phyloP scores from a whole-genome alignment of 106 monocot species.

The Agapanthus africanus region DNA sequence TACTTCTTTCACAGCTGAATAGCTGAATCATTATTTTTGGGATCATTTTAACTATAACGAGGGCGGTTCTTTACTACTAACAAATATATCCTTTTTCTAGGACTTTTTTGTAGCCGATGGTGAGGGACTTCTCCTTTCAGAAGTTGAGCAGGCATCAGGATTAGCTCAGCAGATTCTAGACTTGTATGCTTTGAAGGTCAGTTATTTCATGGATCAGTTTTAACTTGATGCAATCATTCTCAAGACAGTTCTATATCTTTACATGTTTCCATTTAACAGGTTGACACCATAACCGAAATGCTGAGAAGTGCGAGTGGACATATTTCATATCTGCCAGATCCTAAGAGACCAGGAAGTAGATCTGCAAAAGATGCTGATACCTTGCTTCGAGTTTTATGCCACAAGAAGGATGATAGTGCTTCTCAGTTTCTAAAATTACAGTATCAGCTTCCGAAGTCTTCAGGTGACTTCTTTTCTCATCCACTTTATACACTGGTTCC shows the following conservation, averaged over 20 bases:
- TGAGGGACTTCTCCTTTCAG: conserved; percentile 49
- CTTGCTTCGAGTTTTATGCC: conserved; percentile 63
- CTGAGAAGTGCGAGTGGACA: conserved; percentile 53
- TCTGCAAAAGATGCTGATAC: conserved; percentile 45
- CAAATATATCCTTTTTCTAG: conserved; percentile 17
- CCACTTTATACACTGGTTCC: background rate
- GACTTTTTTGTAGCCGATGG: conserved; percentile 75
- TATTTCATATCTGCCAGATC: conserved; percentile 13
- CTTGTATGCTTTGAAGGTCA: conserved; percentile 62
- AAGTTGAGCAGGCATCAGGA: conserved; percentile 51
- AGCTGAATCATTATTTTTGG: background rate
- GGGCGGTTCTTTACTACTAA: background rate
- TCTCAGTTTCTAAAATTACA: conserved; percentile 66
- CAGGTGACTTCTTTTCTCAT: conserved; percentile 32
- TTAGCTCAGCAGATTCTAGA: conserved; percentile 54
- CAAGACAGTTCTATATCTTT: background rate
- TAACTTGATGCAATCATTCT: background rate
- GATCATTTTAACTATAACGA: background rate
- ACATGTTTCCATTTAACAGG: conserved; percentile 29
- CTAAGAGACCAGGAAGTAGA: conserved; percentile 23
- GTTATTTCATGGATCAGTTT: background rate
- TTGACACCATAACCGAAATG: conserved; percentile 57
- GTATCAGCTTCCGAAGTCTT: conserved; percentile 71
- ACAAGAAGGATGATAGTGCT: conserved; percentile 67
- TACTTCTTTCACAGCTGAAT: background rate